Conservation (phyloP, 805 yeast genomes). For the Candida verbasci region DNA sequence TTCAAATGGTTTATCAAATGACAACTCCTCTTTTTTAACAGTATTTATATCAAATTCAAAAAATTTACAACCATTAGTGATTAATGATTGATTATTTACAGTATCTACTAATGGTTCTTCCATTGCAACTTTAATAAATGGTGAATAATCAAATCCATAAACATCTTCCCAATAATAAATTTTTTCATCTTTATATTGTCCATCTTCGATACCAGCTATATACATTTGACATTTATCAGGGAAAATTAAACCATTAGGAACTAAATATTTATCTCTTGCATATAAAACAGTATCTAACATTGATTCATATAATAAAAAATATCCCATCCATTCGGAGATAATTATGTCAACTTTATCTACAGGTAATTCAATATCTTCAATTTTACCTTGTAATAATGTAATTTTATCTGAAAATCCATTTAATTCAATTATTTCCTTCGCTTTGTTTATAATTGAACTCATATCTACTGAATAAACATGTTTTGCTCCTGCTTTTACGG, state of each 20-base stretch:
- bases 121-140: conserved; percentile 82
- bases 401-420: conserved; percentile 86
- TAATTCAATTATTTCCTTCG: conserved; percentile 76
- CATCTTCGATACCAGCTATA: conserved; percentile 90
- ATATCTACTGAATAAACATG: conserved; percentile 97
- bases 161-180: conserved; percentile 94
- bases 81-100: conserved; percentile 69
- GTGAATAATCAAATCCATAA: conserved; percentile 93
- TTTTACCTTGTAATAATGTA: conserved; percentile 84
- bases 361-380: conserved; percentile 89
- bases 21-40: conserved; percentile 74
- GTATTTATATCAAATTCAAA: conserved; percentile 88
- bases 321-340: conserved; percentile 99
- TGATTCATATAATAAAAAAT: conserved; percentile 89
- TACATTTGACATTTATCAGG: conserved; percentile 92
- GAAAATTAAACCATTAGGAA: conserved; percentile 81
- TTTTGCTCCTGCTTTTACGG: conserved; percentile 97
- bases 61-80: conserved; percentile 70
- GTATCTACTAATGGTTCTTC: conserved; percentile 93
- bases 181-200: conserved; percentile 86
- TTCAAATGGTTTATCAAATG: conserved; percentile 67
- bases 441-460: conserved; percentile 95
- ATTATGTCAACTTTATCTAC: conserved; percentile 89
- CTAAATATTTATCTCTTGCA: conserved; percentile 88
- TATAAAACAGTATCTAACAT: conserved; percentile 94